These are phyloP conservation scores for Salvia rosmarinus DNA, from an alignment of 257 asterid species.

Conservation along the genomic window DNA sequence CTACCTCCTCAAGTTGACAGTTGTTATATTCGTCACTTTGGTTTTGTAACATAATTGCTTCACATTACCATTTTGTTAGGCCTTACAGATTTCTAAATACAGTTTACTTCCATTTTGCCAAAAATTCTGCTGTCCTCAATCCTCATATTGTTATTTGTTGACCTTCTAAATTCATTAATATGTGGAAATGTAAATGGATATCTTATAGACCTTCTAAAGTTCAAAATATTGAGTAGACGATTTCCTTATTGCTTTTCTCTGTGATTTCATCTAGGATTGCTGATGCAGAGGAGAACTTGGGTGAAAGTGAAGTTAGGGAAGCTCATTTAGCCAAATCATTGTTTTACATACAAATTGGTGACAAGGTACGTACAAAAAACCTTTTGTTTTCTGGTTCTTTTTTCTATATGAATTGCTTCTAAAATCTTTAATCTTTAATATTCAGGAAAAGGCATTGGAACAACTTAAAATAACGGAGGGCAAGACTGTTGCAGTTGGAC, in stretches of 20 bases:
- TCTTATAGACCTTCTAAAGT: neutral
- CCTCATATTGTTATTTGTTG: neutral
- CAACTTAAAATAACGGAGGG: constrained; percentile 90
- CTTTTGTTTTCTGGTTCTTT: neutral
- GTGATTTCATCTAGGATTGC: constrained; percentile 65
- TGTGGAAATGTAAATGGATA: neutral
- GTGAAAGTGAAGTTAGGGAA: constrained; percentile 96
- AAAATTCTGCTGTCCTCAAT: neutral
- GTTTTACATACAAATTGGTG: constrained; percentile 73
- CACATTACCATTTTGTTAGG: constrained; percentile 16
- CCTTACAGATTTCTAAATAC: neutral
- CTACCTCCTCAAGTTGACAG: neutral
- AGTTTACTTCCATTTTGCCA: neutral
- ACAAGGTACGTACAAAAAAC: constrained; percentile 49
- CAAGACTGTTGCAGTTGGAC: constrained; percentile 98
- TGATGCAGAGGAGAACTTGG: constrained; percentile 93
- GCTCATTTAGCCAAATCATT: constrained; percentile 90
- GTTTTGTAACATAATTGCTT: neutral
- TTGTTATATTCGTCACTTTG: neutral
- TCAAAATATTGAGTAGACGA: neutral
- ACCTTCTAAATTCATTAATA: constrained; percentile 4
- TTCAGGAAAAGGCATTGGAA: constrained; percentile 92
- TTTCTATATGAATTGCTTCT: constrained; percentile 6
- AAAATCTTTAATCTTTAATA: constrained; percentile 19
- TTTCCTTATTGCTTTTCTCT: constrained; percentile 27